Conservation (phyloP, 2,329 filamentous ascomycete genomes). For the Beauveria varroae region DNA sequence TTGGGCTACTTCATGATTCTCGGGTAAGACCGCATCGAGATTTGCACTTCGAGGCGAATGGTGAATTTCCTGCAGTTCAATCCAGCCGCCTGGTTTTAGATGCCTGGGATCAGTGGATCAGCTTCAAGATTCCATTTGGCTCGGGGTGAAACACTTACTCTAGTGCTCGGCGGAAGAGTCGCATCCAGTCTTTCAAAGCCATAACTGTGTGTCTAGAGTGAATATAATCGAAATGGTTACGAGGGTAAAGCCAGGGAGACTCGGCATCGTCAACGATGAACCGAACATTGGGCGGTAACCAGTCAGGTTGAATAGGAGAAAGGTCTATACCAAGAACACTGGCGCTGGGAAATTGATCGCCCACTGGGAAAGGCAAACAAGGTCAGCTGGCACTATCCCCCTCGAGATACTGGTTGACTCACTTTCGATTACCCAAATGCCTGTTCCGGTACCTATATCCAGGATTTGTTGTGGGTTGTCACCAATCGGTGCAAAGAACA, state of each 20-base stretch:
- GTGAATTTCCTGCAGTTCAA: conserved; percentile 48
- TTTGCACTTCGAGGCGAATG: conserved; percentile 39
- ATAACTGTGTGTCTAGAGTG: conserved; percentile 51
- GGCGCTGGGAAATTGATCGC: conserved; percentile 35
- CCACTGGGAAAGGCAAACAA: conserved; percentile 29
- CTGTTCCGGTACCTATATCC: conserved; percentile 53
- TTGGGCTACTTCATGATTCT: conserved; percentile 33
- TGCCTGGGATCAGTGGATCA: conserved; percentile 27
- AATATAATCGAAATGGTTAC: conserved; percentile 52
- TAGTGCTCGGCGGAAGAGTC: conserved; percentile 36
- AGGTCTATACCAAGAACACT: conserved; percentile 38
- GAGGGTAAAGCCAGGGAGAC: conserved; percentile 46
- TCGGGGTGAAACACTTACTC: conserved; percentile 30
- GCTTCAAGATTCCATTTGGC: background rate
- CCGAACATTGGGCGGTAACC: conserved; percentile 47
- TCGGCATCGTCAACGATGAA: conserved; percentile 54
- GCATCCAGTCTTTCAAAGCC: conserved; percentile 49
- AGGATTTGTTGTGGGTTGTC: conserved; percentile 40
- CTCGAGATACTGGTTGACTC: conserved; percentile 2
- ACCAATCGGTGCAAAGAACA: conserved; percentile 46
- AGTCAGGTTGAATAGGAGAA: conserved; percentile 42
- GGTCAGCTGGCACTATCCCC: conserved; percentile 10
- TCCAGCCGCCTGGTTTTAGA: conserved; percentile 46
- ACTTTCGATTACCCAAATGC: conserved; percentile 53
- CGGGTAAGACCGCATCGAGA: conserved; percentile 28